These are phyloP conservation scores for Aspergillus sp. DNA, from an alignment of 2,329 filamentous ascomycete species.

Conservation along the genomic window DNA sequence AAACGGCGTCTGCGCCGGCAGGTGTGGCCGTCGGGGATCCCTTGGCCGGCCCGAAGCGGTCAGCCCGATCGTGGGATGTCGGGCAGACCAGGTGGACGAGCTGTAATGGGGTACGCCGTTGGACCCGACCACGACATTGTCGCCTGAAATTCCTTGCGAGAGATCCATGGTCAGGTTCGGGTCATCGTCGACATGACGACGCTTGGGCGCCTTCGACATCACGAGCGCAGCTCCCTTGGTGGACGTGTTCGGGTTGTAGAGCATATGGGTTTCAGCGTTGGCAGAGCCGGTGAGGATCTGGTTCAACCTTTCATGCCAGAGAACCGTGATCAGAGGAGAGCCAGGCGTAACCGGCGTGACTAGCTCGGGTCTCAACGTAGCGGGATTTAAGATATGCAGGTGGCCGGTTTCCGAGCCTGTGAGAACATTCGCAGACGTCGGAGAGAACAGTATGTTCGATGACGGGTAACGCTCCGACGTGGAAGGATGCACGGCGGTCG, in stretches of 20 bases:
- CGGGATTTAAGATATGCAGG: constrained; percentile 86
- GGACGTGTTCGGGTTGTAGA: constrained; percentile 83
- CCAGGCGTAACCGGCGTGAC: constrained; percentile 83
- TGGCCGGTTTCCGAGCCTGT: constrained; percentile 80
- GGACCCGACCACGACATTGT: constrained; percentile 65
- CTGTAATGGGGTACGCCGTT: constrained; percentile 65
- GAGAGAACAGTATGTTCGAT: constrained; percentile 81
- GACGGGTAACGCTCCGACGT: constrained; percentile 77
- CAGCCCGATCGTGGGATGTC: constrained; percentile 62
- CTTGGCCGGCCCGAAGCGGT: constrained; percentile 67
- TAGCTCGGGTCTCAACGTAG: constrained; percentile 74
- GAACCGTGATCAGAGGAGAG: constrained; percentile 69
- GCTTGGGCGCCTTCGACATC: constrained; percentile 89
- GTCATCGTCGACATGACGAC: constrained; percentile 90
- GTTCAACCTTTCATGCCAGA: constrained; percentile 92
- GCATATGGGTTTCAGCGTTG: constrained; percentile 77
- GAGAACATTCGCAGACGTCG: constrained; percentile 72
- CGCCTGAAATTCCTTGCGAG: constrained; percentile 68
- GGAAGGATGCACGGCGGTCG: constrained; percentile 66
- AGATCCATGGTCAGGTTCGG: constrained; percentile 77
- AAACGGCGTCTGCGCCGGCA: constrained; percentile 79
- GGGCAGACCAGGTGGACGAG: constrained; percentile 51
- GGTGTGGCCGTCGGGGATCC: constrained; percentile 76
- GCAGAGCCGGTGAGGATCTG: constrained; percentile 92
- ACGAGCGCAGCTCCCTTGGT: constrained; percentile 73